Evolutionary conservation across 2,329 filamentous ascomycete genomes (phyloP), one percentile per base, ranked within the genome.

Genomic region (Eurotiales sp.): DNA sequence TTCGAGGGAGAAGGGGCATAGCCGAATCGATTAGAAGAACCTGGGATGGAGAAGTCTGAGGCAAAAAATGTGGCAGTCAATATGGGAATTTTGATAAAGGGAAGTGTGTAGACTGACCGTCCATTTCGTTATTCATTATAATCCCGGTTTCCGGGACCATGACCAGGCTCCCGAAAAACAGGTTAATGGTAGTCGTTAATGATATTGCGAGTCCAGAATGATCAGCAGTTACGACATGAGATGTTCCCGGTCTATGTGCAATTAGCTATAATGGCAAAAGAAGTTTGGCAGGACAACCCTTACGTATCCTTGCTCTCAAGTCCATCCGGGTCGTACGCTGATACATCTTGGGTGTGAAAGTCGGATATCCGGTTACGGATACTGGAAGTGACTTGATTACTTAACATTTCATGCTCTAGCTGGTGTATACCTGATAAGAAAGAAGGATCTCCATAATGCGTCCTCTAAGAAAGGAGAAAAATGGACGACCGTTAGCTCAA

Each of bases 11-110:
- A 85, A 1, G 92, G 90, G 40, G 85, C 80, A 72, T 90, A 96
- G 47, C 90, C 90, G 65, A 96, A 97, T 22, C 85, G 83, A 66
- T 96, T 96, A 52, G 77, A 78, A 1, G 79, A 73, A 48, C 82
- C 82, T 0, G 92, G 91, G 61, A 95, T 90, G 44, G 85, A 89
- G 74, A 96, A 96, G 72, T 95, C 90, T 74, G 85, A 30, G n/a
- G 5, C 44, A 30, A 34, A 21, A 25, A 19, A 30, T 34, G 11
- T 22, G 25, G 8, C 25, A 37, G 34, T 21, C n/a, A n/a, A n/a
- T n/a, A n/a, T n/a, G n/a, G 21, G 11, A 14, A 11, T 19, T 25
- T 42, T 21, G 25, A 10, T n/a, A 15, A 5, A 19, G 14, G 6
- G 61, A 69, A 29, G 19, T 32, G 42, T 45, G 40, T 21, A 72